These are phyloP conservation scores for Zoysia pacifica DNA, from an alignment of 176 grass and related monocot species.

Conservation along the genomic window DNA sequence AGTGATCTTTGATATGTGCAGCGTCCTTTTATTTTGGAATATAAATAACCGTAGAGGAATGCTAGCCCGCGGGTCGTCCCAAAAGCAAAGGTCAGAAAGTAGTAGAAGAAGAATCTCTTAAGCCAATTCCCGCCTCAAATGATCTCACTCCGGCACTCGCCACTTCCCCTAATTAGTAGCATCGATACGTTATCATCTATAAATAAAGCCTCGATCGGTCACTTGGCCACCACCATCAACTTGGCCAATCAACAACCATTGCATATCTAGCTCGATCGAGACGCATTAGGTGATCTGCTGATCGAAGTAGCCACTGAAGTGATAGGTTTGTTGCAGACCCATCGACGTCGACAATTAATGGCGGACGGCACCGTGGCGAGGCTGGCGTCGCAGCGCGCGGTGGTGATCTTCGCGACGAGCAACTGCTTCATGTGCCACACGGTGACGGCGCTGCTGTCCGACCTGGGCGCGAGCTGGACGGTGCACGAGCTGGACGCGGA, in stretches of 20 bases:
- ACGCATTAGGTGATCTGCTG: too few relatives aligned
- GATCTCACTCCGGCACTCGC: neutral
- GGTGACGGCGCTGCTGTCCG: constrained; percentile 60
- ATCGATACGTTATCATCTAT: neutral
- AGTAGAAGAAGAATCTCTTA: neutral
- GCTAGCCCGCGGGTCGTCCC: constrained; percentile 14
- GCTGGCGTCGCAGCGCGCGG: constrained; percentile 57
- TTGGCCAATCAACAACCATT: too few relatives aligned
- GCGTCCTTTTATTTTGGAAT: neutral
- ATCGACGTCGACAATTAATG: neutral
- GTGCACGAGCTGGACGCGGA: constrained; percentile 66
- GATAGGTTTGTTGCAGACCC: too few relatives aligned
- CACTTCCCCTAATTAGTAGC: neutral
- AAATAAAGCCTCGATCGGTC: constrained; percentile 17
- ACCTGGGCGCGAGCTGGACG: constrained; percentile 52
- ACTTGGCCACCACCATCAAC: neutral
- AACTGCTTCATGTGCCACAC: constrained; percentile 83
- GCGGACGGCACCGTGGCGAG: constrained; percentile 52
- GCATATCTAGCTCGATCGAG: too few relatives aligned
- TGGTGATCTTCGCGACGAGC: constrained; percentile 69
- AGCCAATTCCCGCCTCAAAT: neutral
- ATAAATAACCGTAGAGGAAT: neutral
- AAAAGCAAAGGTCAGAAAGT: constrained; percentile 28
- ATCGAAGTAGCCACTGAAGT: too few relatives aligned
- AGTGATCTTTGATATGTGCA: neutral